Evolutionary conservation across 2,329 filamentous ascomycete species (phyloP), one percentile per base, ranked within the genome.

Genomic region (Pseudocercospora macadamiae): DNA sequence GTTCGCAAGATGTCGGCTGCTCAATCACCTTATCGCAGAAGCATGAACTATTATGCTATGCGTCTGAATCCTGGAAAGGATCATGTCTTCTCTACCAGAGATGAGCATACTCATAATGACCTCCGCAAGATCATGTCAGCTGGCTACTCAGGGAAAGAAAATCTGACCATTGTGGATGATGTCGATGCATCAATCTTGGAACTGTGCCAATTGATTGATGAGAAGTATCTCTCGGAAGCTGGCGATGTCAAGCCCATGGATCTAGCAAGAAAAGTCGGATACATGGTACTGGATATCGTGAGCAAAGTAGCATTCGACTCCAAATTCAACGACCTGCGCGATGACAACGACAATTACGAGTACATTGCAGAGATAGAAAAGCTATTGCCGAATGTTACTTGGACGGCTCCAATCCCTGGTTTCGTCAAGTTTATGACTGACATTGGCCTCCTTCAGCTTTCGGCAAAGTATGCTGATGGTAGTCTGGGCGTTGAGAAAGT

Each of bases 91-190:
- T 59, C 55, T 4, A 53, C 36, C 4, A 26, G 45, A 39, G 55
- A 59, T 28, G 59, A 61, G 21, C 21, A 30, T 12, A 36, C 16
- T 1, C 59, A 61, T 21, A 36, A 56, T 32, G 32, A 48, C 3
- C 25, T 30, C 8, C 44, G 42, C 14, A 49, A 32, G 28, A 62
- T 49, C 49, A 62, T 55, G 51, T 16, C 54, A 14, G 48, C 54
- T 9, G 49, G 48, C 16, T 60, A 60, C 34, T 57, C 54, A 2
- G 54, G 60, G 9, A 61, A 61, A 47, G 59, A 58, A 25, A 57
- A 59, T 23, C 26, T 49, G 16, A 34, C 48, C 2, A 28, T 62
- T 4, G 60, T 57, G 12, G 19, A 10, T 21, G 44, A 55, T 18
- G 26, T 63, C n/a, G 44, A 58, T 45, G 52, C 26, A 18, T 30